Evolutionary conservation across 345 rosid genomes (phyloP).

Genomic region (Heritiera littoralis): DNA sequence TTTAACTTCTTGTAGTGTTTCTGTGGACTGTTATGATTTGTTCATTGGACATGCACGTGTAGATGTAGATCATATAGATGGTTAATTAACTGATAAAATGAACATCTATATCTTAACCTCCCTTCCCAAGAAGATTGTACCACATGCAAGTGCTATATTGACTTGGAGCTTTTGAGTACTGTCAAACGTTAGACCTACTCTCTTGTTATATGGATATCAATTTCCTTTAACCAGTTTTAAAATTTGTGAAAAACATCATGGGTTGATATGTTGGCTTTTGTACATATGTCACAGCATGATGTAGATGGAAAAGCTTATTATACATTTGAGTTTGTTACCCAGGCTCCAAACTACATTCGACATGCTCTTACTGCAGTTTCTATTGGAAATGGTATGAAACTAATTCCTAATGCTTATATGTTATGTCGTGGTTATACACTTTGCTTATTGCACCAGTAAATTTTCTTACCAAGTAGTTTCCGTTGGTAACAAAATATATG

Average conservation of each 20-base stretch:
- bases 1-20: too few species aligned
- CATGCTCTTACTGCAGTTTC: conserved; percentile 78
- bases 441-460: neutral
- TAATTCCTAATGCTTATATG: neutral
- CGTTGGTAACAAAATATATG: too few species aligned
- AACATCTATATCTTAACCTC: neutral
- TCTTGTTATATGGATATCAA: neutral
- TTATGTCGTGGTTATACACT: neutral
- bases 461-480: too few species aligned
- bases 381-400: conserved; percentile 69
- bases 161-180: neutral
- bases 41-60: too few species aligned
- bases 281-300: conserved; percentile 56
- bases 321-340: conserved; percentile 76
- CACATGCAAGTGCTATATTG: neutral
- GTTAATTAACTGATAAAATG: too few species aligned
- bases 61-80: too few species aligned
- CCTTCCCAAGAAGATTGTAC: neutral
- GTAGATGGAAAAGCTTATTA: conserved; percentile 79
- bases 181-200: neutral
- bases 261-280: conserved; percentile 17
- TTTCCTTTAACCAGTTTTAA: neutral
- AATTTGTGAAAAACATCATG: neutral
- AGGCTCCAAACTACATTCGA: conserved; percentile 85
- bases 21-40: too few species aligned